Conservation (phyloP, 805 yeast genomes). For the Ogataea pilisensis region DNA sequence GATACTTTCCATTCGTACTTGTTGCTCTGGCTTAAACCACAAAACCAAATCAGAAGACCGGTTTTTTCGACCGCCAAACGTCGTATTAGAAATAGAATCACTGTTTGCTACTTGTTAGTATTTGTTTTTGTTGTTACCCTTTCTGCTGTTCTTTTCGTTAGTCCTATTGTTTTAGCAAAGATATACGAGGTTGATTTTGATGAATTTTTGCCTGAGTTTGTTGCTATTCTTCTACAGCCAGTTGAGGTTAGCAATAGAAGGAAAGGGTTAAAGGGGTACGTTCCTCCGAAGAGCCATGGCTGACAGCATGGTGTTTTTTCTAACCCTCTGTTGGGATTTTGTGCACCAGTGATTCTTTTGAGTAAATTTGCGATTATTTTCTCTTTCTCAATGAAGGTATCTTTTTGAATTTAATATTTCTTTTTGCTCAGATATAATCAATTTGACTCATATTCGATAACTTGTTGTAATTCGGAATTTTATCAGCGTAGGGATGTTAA, state of each 20-base stretch:
- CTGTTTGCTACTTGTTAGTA: slow-evolving; percentile 31
- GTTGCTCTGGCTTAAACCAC: slow-evolving; percentile 48
- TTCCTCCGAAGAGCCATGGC: slow-evolving; percentile 20
- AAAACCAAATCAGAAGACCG: slow-evolving; percentile 43
- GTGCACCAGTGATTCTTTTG: no score
- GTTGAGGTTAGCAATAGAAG: slow-evolving; percentile 23
- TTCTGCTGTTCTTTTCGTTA: slow-evolving; percentile 33
- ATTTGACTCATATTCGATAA: no score
- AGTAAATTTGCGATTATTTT: no score
- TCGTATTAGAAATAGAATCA: slow-evolving; percentile 35
- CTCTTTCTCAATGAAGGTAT: no score
- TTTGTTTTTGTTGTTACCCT: slow-evolving; percentile 31
- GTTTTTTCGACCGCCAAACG: slow-evolving; percentile 39
- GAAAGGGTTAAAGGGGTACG: slow-evolving; percentile 36
- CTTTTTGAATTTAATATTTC: no score
- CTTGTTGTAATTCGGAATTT: no score
- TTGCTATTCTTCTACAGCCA: slow-evolving; percentile 42
- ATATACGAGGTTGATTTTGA: slow-evolving; percentile 37
- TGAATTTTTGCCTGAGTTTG: slow-evolving; percentile 36
- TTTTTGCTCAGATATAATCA: no score
- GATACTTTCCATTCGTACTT: slow-evolving; percentile 47
- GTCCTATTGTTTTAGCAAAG: slow-evolving; percentile 36
- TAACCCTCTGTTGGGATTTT: no score
- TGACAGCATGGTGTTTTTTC: slow-evolving; percentile 2
- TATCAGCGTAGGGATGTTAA: no score